These are phyloP conservation scores for Phlyctochytrium bullatum DNA, from an alignment of 192 early-diverging fungal genomes.

Conservation along the genomic window DNA sequence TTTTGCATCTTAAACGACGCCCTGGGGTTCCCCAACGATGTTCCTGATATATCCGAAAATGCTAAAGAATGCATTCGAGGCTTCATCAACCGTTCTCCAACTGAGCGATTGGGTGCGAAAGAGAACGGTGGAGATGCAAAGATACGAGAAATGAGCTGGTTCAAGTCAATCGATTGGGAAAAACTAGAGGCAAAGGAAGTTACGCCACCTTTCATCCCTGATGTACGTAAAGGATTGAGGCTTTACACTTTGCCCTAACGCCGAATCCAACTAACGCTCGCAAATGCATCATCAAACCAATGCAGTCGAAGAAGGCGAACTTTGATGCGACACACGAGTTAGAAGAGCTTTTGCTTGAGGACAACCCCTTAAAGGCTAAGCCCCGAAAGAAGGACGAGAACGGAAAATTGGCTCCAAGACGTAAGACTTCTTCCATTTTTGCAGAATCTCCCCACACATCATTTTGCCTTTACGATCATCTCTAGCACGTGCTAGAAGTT, in stretches of 20 bases:
- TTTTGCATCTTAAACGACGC: conserved; percentile 69
- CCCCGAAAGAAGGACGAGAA: conserved; percentile 24
- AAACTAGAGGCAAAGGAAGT: conserved; percentile 34
- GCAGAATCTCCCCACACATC: too few relatives aligned
- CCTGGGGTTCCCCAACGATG: conserved; percentile 56
- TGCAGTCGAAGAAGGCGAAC: conserved; percentile 56
- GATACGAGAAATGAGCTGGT: conserved; percentile 37
- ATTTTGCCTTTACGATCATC: too few relatives aligned
- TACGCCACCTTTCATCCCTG: conserved; percentile 46
- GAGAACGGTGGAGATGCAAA: conserved; percentile 67
- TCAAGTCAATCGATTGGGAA: conserved; percentile 38
- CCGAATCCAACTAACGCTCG: conserved; percentile 1
- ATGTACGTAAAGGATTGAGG: too few relatives aligned
- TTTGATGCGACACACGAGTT: conserved; percentile 76
- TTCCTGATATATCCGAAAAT: conserved; percentile 18
- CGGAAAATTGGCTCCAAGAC: conserved; percentile 18
- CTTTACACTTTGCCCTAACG: conserved; percentile 6
- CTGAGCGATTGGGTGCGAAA: conserved; percentile 70
- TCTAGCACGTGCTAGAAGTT: too few relatives aligned
- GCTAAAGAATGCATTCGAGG: conserved; percentile 23
- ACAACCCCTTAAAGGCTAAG: conserved; percentile 49
- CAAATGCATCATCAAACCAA: not conserved
- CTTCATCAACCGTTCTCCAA: conserved; percentile 73
- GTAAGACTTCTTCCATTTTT: conserved; percentile 9
- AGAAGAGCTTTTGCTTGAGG: conserved; percentile 95